Evolutionary conservation across 164 flowering plant genomes (phyloP).

Genomic region (Aristolochia contorta): DNA sequence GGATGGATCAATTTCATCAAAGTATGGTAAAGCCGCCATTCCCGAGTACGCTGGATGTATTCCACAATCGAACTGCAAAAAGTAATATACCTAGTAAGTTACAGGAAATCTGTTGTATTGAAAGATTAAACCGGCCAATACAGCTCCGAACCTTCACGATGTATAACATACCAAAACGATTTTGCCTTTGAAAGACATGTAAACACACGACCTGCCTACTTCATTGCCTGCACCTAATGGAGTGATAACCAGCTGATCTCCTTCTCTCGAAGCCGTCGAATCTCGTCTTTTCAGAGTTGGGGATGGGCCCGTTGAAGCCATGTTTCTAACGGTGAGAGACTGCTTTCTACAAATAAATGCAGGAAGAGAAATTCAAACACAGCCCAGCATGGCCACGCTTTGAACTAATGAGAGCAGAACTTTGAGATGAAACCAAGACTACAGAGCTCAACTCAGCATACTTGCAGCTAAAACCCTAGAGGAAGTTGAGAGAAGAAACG

Average conservation of each 20-base stretch:
- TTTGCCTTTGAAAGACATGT: slow-evolving; percentile 77
- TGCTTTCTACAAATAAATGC: too few relatives aligned
- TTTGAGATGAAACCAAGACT: too few relatives aligned
- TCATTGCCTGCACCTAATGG: slow-evolving; percentile 98
- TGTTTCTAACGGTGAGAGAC: background rate
- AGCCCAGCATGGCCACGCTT: too few relatives aligned
- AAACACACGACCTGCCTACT: slow-evolving; percentile 97
- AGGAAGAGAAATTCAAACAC: too few relatives aligned
- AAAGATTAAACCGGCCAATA: background rate
- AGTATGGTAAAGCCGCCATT: slow-evolving; percentile 95
- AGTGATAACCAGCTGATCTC: slow-evolving; percentile 67
- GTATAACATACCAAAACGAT: slow-evolving; percentile 36
- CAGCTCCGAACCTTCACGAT: too few relatives aligned
- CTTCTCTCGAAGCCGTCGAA: slow-evolving; percentile 42
- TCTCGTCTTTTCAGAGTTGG: slow-evolving; percentile 51
- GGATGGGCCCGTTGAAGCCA: slow-evolving; percentile 9
- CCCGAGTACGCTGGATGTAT: slow-evolving; percentile 95
- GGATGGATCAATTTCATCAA: slow-evolving; percentile 96
- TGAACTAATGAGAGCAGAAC: too few relatives aligned
- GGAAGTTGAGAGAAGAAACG: too few relatives aligned
- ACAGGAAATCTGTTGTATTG: background rate
- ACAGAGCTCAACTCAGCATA: too few relatives aligned
- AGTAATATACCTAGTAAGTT: background rate
- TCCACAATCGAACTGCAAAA: slow-evolving; percentile 81
- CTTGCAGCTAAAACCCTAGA: too few relatives aligned